A percentile compares a stretch with the other conserved stretches of the same genome.
Conservation (phyloP, 371 early-diverging fungal species). For the Blastocladiella emersonii region DNA sequence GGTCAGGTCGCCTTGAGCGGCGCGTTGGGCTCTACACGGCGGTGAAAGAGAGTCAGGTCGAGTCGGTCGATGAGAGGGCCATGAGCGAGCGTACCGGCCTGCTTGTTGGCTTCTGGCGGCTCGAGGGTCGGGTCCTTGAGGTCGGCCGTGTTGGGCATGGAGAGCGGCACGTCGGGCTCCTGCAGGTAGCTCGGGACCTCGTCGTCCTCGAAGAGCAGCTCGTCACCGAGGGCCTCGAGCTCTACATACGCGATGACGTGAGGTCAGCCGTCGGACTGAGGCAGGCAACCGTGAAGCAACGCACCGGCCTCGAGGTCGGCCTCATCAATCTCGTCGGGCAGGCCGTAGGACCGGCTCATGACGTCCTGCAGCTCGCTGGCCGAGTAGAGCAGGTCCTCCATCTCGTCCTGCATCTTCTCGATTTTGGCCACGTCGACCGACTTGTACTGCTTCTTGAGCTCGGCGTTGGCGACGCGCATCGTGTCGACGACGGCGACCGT, state of each 20-base stretch:
- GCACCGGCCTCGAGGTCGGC: constrained; percentile 87
- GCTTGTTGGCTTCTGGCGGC: no score
- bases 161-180: constrained; percentile 10
- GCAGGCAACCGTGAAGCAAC: no score
- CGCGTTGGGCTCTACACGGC: no score
- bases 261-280: no score
- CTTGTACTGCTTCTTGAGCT: constrained; percentile 87
- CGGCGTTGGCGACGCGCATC: constrained; percentile 84
- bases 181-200: constrained; percentile 45
- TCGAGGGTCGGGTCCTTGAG: not conserved
- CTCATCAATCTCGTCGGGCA: constrained; percentile 91
- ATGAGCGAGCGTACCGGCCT: no score
- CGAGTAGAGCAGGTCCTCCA: constrained; percentile 88
- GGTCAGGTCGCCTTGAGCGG: no score
- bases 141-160: not conserved
- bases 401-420: constrained; percentile 90
- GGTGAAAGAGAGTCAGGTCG: no score
- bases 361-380: constrained; percentile 92
- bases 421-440: constrained; percentile 82
- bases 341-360: constrained; percentile 71
- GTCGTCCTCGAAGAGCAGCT: constrained; percentile 64
- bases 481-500: constrained; percentile 86
- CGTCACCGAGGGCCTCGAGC: constrained; percentile 88
- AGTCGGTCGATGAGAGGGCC: no score
- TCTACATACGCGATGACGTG: constrained; percentile 28